Conservation (phyloP, 106 monocot species). For the Acorus calamus region DNA sequence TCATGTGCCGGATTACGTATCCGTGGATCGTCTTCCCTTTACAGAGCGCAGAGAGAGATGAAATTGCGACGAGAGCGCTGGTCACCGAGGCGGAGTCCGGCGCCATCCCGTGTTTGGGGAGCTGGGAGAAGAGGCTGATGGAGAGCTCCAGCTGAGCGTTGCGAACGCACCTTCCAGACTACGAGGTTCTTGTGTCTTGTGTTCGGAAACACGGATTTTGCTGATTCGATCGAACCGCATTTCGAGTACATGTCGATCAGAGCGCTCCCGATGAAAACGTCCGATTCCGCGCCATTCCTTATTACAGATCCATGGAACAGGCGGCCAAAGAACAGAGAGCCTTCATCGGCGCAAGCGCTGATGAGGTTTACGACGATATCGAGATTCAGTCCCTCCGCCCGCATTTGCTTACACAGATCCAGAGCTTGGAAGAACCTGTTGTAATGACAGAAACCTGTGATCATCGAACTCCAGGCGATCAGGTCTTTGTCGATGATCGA, state of each 20-base stretch:
- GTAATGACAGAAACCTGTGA: conserved; percentile 28
- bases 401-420: conserved; percentile 19
- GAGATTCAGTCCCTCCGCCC: conserved; percentile 9
- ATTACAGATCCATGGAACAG: conserved; percentile 26
- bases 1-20: conserved; percentile 32
- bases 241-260: conserved; percentile 42
- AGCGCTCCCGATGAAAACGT: conserved; percentile 26
- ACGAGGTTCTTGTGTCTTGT: conserved; percentile 25
- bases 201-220: conserved; percentile 6
- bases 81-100: conserved; percentile 42
- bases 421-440: conserved; percentile 15
- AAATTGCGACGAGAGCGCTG: conserved; percentile 27
- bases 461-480: conserved; percentile 40
- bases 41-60: conserved; percentile 16
- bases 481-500: conserved; percentile 18
- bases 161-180: conserved; percentile 32
- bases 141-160: conserved; percentile 20
- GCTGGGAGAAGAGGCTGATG: conserved; percentile 14
- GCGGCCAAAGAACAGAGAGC: conserved; percentile 11
- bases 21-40: conserved; percentile 52
- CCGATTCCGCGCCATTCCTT: conserved; percentile 17
- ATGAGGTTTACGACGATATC: conserved; percentile 25
- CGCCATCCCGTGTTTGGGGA: conserved; percentile 17
- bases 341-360: conserved; percentile 15
- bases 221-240: conserved; percentile 13